Conservation (phyloP, 306 rosid genomes). For the Hippophae rhamnoides region DNA sequence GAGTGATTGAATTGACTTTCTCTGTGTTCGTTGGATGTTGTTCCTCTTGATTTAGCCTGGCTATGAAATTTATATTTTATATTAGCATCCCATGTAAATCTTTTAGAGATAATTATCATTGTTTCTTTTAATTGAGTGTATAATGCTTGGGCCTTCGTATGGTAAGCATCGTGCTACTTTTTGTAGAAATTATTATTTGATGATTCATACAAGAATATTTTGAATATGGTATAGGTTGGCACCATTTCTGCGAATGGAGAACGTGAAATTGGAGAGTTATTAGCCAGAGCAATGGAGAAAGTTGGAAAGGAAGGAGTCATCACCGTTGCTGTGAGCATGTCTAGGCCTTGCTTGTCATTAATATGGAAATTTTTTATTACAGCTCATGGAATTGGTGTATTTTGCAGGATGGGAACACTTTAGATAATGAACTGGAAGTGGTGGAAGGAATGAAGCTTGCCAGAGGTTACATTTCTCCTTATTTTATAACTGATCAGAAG, state of each 20-base stretch:
- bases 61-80: too few species aligned
- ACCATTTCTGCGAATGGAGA: slow-evolving; percentile 97
- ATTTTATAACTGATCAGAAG: slow-evolving; percentile 76
- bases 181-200: neutral
- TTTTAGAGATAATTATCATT: too few species aligned
- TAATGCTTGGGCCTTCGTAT: neutral
- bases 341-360: slow-evolving; percentile 5
- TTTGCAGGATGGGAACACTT: slow-evolving; percentile 80
- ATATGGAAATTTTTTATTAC: neutral
- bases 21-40: neutral
- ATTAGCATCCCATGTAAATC: too few species aligned
- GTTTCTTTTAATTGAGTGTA: neutral
- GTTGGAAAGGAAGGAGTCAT: slow-evolving; percentile 97
- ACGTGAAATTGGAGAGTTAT: slow-evolving; percentile 76
- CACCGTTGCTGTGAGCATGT: slow-evolving; percentile 63
- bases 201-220: slow-evolving; percentile 10
- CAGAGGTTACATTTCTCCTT: slow-evolving; percentile 86
- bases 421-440: slow-evolving; percentile 93
- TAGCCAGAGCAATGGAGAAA: slow-evolving; percentile 95
- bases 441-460: slow-evolving; percentile 93
- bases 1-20: neutral
- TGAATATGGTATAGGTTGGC: slow-evolving; percentile 48
- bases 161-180: neutral
- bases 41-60: too few species aligned
- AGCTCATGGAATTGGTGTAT: slow-evolving; percentile 15